Evolutionary conservation across 2,329 filamentous ascomycete genomes (phyloP).

Genomic region (Aspergillus sp.): DNA sequence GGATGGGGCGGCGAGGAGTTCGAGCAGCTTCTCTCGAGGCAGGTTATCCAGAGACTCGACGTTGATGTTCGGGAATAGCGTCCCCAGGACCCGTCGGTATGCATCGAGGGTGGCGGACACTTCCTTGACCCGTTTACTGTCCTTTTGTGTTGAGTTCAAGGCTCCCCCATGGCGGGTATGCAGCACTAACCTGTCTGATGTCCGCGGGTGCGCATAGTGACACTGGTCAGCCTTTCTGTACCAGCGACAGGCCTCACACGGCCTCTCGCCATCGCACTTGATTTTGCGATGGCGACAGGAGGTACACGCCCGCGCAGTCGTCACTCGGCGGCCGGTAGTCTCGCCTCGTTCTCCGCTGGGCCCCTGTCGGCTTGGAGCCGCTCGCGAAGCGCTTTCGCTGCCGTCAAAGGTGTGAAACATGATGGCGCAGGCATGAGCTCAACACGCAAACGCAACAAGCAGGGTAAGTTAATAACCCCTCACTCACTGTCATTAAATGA

Average conservation of each 20-base stretch:
- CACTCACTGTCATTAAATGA: too few relatives aligned
- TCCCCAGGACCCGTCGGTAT: conserved; percentile 60
- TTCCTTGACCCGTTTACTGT: conserved; percentile 48
- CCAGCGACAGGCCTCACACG: conserved; percentile 78
- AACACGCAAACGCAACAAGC: too few relatives aligned
- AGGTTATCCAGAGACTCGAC: conserved; percentile 51
- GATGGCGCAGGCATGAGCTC: background rate
- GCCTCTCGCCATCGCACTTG: conserved; percentile 76
- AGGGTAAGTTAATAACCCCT: too few relatives aligned
- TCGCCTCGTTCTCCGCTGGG: conserved; percentile 26
- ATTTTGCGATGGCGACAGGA: conserved; percentile 80
- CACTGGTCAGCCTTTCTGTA: conserved; percentile 77
- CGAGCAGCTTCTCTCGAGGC: conserved; percentile 59
- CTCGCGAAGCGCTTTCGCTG: conserved; percentile 33
- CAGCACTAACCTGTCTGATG: conserved; percentile 67
- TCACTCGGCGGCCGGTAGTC: conserved; percentile 34
- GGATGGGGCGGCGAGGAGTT: conserved; percentile 43
- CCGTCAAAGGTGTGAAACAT: conserved; percentile 46
- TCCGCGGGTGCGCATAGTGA: conserved; percentile 79
- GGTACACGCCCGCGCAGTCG: conserved; percentile 58
- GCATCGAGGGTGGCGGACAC: conserved; percentile 65
- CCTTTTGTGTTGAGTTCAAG: conserved; percentile 8
- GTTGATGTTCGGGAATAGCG: conserved; percentile 60
- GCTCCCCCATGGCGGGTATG: background rate
- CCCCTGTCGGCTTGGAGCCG: conserved; percentile 26